phyloP scores from a whole-genome alignment of 2,329 filamentous ascomycete genomes.

The Phaeophleospora eucalypticola region DNA sequence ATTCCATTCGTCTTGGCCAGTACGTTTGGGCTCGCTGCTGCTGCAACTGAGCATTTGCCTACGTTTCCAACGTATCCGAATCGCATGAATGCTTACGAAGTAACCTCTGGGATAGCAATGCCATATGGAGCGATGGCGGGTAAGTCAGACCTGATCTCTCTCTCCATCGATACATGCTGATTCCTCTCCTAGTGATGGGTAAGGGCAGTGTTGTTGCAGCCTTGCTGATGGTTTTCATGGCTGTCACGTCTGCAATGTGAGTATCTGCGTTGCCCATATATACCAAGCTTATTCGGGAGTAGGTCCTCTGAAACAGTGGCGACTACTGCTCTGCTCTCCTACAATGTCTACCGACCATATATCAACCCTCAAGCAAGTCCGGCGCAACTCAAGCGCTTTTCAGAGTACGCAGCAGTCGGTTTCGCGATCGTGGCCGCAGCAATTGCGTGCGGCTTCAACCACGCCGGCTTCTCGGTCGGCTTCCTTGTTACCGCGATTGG shows the following conservation, averaged over 20 bases:
- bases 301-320: conserved; percentile 44
- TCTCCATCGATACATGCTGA: background rate
- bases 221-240: conserved; percentile 52
- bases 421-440: conserved; percentile 34
- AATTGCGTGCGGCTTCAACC: conserved; percentile 18
- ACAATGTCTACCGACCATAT: conserved; percentile 41
- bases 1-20: conserved; percentile 47
- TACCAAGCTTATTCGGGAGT: too few species aligned
- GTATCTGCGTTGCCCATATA: background rate
- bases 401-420: conserved; percentile 34
- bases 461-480: conserved; percentile 23
- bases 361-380: conserved; percentile 34
- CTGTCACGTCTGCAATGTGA: conserved; percentile 40
- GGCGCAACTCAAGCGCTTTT: conserved; percentile 31
- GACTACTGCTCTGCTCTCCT: conserved; percentile 37
- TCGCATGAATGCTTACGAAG: conserved; percentile 67
- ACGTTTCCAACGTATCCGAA: conserved; percentile 59
- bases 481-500: conserved; percentile 22
- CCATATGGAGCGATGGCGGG: conserved; percentile 75
- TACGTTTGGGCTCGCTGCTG: conserved; percentile 38
- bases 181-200: too few species aligned
- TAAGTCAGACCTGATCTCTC: background rate
- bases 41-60: conserved; percentile 22
- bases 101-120: conserved; percentile 74
- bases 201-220: conserved; percentile 73